Evolutionary conservation across 2,329 filamentous ascomycete species (phyloP).

Genomic region (Cladophialophora chaetospira): DNA sequence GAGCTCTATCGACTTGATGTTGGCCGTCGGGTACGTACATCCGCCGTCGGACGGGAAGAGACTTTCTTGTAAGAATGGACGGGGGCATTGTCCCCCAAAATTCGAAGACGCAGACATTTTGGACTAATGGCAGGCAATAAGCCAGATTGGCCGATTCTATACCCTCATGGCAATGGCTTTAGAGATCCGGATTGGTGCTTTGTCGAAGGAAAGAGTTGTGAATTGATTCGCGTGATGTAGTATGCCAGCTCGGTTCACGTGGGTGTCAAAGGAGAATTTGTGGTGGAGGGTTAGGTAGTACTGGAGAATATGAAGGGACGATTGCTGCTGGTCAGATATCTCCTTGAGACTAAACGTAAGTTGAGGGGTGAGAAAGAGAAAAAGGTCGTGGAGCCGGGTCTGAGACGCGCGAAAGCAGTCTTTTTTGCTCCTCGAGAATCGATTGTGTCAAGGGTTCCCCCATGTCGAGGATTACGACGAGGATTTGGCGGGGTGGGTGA

Average conservation of each 20-base stretch:
- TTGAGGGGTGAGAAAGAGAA: constrained; percentile 6
- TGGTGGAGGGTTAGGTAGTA: constrained; percentile 19
- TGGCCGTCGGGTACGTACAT: constrained; percentile 57
- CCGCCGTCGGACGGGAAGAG: constrained; percentile 64
- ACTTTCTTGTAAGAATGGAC: constrained; percentile 68
- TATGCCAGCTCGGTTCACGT: neutral
- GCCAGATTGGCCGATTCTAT: constrained; percentile 20
- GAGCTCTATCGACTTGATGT: constrained; percentile 3
- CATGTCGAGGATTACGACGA: constrained; percentile 17
- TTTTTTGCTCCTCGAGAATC: constrained; percentile 16
- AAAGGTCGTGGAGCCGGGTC: constrained; percentile 6
- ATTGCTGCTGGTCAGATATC: constrained; percentile 3
- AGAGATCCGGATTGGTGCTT: neutral
- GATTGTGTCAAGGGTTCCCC: constrained; percentile 26
- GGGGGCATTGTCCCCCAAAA: constrained; percentile 58
- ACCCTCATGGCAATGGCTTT: constrained; percentile 24
- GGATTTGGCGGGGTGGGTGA: constrained; percentile 19
- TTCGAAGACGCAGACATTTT: constrained; percentile 21
- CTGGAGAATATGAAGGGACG: constrained; percentile 21
- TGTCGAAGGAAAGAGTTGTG: neutral
- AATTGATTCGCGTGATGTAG: constrained; percentile 5
- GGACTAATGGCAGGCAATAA: constrained; percentile 9
- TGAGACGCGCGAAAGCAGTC: constrained; percentile 16
- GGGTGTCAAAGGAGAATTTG: constrained; percentile 9
- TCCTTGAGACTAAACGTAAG: constrained; percentile 1